Base-by-base conservation (phyloP, 225 moss, liverwort and hornwort genomes). In the Physcomitrellopsis africana region DNA sequence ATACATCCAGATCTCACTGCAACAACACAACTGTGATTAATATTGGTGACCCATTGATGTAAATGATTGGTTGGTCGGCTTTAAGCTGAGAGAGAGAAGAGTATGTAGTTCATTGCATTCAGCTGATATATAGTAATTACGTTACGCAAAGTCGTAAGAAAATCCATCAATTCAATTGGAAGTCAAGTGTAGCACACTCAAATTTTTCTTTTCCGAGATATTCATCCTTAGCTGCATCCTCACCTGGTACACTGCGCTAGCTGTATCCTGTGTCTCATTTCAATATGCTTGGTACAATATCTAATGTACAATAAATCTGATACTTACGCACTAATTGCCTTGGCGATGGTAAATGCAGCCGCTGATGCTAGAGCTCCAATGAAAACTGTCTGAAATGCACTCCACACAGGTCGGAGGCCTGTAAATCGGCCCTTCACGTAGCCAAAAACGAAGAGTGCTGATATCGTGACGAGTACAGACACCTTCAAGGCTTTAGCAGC, bases 291-390 rank as follows among this genome's bases (percentile, higher is more conserved):
- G 9, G 43, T 48, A 49, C 49, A 56, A 43, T 65, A 32, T 7
- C 42, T 56, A 19, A 63, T 64, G 63, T 58, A 57, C 65, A 73
- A 15, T 2, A 12, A 1, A 26, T 60, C 62, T 19, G 18, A 15
- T 7, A 44, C 51, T 75, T 47, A 81, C 18, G 74, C 81, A 79
- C 76, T 79, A 26, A 97, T 93, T 55, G 85, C 83, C 52, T 68
- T 81, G 2, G 97, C 97, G 32, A 97, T 94, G 48, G 74, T 84
- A 72, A 91, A 97, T 9, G 97, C 94, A 54, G 97, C 94, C 69
- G 91, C 93, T 19, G 94, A 94, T 68, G 96, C 96, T 32, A 97
- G 72, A 63, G 97, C 94, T 51, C 97, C 97, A 68, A 97, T 93
- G 9, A 86, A 79, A 43, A 87, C 79, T 66, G 97, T 97, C 73